Base-by-base conservation (phyloP, 108 stramenopile species). In the Nannochloropsis gaditana region DNA sequence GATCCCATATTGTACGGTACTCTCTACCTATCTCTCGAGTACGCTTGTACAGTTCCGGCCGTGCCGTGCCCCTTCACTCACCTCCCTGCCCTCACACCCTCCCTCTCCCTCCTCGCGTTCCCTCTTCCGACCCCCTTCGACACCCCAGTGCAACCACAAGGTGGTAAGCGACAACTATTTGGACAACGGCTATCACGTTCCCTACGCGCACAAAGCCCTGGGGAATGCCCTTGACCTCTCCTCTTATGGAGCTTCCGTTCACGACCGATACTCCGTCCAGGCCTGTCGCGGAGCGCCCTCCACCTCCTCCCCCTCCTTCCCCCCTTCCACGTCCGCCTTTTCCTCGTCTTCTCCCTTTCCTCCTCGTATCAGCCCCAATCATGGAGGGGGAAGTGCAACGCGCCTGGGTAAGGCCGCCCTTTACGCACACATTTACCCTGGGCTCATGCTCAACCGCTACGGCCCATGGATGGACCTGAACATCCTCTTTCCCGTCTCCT, bases 381-480 rank as follows among this genome's bases (percentile, higher is more conserved):
- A 73, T 4, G 59, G 59, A 73, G 83, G 73, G 1, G 83, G 83
- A 11, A 31, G 83, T 17, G 73, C 83, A 41, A 45, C 11, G 31
- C 82, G 90, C 5, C 79, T 88, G 45, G 90, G 90, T 10, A 41
- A 15, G 42, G 81, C 19, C 41, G 79, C 90, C 5, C 84, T 84
- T 19, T 90, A 90, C 45, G 87, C 84, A 21, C 79, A 86, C 43
- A 73, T 43, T 81, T 90, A 90, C 80, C 90, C 90, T 9, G 83
- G 82, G 82, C 43, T 90, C 9, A 88, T 88, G 83, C n/a, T 88
- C 42, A 90, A 90, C 83, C 88, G 90, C 0, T 88, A 90, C 79
- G 90, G 90, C 3, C 86, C 88, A 8, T 90, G 90, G 90, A 84
- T 90, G 47, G 90, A 90, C 50, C 21, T 86, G 10, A 88, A 90